Evolutionary conservation across 139 green algal genomes (phyloP), one percentile per base, ranked within the genome.

Genomic region (Asterochloris erici): DNA sequence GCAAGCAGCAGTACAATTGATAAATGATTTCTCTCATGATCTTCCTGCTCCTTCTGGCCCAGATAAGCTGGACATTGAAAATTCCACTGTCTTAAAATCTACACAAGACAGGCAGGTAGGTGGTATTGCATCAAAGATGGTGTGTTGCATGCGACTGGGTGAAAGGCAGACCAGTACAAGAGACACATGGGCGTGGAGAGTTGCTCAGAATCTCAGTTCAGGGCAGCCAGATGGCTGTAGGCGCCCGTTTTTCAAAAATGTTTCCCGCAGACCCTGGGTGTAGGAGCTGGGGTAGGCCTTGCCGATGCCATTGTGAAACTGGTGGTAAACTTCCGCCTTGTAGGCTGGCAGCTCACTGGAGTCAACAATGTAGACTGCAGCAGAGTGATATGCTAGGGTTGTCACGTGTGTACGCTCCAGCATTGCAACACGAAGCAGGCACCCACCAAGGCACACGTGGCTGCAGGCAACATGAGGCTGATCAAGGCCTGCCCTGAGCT

Each of bases 261-360:
- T 24, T 14, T 87, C 73, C 77, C 93, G 93, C 27, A 94, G 63
- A 62, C 92, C 87, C 14, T 82, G 81, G 0, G 86, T 91, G 87
- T 96, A 96, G 4, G 86, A 73, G 68, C 85, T 73, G 15, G 85
- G 81, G 64, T 91, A 92, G 0, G 77, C 17, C 19, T 86, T 78
- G 54, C 88, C 86, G 14, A 94, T 89, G 21, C 91, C 93, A 74
- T 94, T 88, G 89, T 98, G 94, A 87, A 94, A 97, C 88, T 98
- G 95, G 84, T 98, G 95, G 88, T 96, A 98, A 78, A 78, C 24
- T 87, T 98, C 95, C 9, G 95, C 95, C 12, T 78, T 86, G 88
- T 96, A 90, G 83, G 97, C 97, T 16, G 89, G 90, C 73, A 97
- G 83, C 77, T 84, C 29, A 70, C 84, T 82, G 28, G 87, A 92